Evolutionary conservation across 2,329 filamentous ascomycete genomes (phyloP), one percentile per base, ranked within the genome.

Genomic region (Mycosphaerella sp.): DNA sequence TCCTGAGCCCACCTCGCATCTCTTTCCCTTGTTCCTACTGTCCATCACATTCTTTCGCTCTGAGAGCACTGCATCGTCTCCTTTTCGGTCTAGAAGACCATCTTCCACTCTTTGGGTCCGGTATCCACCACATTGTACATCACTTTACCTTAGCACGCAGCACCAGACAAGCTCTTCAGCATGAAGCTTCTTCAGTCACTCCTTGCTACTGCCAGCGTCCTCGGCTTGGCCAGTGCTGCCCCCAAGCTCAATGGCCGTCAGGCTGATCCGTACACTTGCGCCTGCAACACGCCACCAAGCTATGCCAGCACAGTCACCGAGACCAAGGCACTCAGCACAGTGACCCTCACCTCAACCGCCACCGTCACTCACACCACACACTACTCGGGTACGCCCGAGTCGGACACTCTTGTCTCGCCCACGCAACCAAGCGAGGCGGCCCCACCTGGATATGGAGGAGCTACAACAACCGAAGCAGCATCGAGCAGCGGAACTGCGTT

Each of bases 221-320:
- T 72, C 59, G 72, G 74, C 56, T 67, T 73, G 58, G 77, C 75
- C 61, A 69, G 74, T 48, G 78, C 71, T 62, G 51, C 47, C 17
- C 55, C 79, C 80, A 68, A 78, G 78, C 59, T 76, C 72, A 62
- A 72, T 79, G 66, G 51, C 40, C 55, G 58, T 51, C 52, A 57
- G 47, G 72, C 65, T 54, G 70, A 64, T 43, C 79, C 79, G 26
- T 53, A 48, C 12, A 58, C 59, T 6, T 59, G 57, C 38, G 54
- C 57, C n/a, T 56, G 57, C 39, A 50, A 54, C 44, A 17, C 50
- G 12, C 54, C 57, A 8, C 17, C 47, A 6, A 53, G 53, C 45
- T 60, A 57, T 43, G 54, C 51, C 9, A 43, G 40, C 17, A 45
- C 48, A 3, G 48, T 51, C 32, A 66, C 59, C 11, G 46, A 52